Evolutionary conservation across 129 eudicot species (phyloP), one percentile per base, ranked within the genome.

Genomic region (Lactuca sativa): DNA sequence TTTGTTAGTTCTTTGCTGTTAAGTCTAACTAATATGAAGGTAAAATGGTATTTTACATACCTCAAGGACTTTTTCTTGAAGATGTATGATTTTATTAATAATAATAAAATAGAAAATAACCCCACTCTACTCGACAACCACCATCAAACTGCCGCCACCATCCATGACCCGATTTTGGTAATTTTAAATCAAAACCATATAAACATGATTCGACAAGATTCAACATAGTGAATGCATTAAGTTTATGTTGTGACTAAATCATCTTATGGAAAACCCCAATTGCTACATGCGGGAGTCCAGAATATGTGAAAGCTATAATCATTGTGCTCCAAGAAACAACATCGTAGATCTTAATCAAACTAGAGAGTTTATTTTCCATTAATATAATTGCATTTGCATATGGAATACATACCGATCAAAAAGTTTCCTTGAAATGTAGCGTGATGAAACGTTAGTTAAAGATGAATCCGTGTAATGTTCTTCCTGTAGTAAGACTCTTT

Each of bases 121-220:
- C n/a, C n/a, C n/a, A n/a, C n/a, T n/a, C n/a, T n/a, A n/a, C n/a
- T n/a, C n/a, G n/a, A n/a, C n/a, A n/a, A n/a, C n/a, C n/a, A n/a
- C n/a, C n/a, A n/a, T n/a, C n/a, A n/a, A n/a, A n/a, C n/a, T n/a
- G n/a, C n/a, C n/a, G n/a, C n/a, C n/a, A n/a, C n/a, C n/a, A n/a
- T n/a, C 85, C 87, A 43, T 92, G 98, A 12, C 80, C 95, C 65
- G 77, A 78, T 60, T 85, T 89, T 16, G 86, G 77, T 74, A 66
- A 62, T 73, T 67, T 74, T 38, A 84, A 75, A 55, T 86, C 96
- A 9, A 90, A 69, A 12, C 69, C 84, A 66, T 67, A 74, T 4
- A 86, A 67, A 64, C 96, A 92, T 14, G 98, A 95, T 74, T 89
- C 95, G 5, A 89, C 72, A 9, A 92, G 91, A 76, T 81, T 89